Base-by-base conservation (phyloP, 208 protist species). In the Naegleria gruberi region DNA sequence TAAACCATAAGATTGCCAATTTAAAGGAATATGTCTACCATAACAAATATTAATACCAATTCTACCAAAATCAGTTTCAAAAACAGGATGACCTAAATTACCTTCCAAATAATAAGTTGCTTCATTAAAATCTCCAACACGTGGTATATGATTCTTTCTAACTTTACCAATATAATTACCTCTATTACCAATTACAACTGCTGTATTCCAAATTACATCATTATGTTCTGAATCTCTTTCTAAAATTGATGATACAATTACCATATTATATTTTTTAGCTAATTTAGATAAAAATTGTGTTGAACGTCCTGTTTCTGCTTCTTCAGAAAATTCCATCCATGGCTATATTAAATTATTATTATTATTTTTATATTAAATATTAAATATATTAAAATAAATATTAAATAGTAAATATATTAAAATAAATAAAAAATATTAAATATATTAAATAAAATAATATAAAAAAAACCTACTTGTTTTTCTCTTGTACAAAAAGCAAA, bases 61-160 rank as follows among this genome's bases (percentile, higher is more conserved):
- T 51, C 91, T 92, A 44, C 94, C 95, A 90, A 92, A 97, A 7
- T 81, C 57, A 19, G 95, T 97, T 57, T 97, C 92, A 87, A 97
- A 97, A 0, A 97, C 96, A 81, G 94, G 94, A 89, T 96, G 94
- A 40, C 95, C 95, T 34, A 91, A 93, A 51, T 95, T 93, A 23
- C 94, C 93, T 82, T 97, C 95, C 91, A 95, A 94, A 92, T 97
- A 97, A 55, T 97, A 97, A 44, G 95, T 97, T 7, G 93, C 92
- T 90, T 97, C 96, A 90, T 97, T 97, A 87, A 97, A 97, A 86
- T 97, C 96, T 42, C 96, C 96, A 43, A 97, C 94, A 23, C 96
- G 73, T 34, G 96, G 96, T 82, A 97, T 97, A 90, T 97, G 96
- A 89, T 96, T 97, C 92, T 97, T 97, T 55, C 95, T 86, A n/a